Evolutionary conservation across 345 rosid species (phyloP).

Genomic region (Populus ilicifolia): DNA sequence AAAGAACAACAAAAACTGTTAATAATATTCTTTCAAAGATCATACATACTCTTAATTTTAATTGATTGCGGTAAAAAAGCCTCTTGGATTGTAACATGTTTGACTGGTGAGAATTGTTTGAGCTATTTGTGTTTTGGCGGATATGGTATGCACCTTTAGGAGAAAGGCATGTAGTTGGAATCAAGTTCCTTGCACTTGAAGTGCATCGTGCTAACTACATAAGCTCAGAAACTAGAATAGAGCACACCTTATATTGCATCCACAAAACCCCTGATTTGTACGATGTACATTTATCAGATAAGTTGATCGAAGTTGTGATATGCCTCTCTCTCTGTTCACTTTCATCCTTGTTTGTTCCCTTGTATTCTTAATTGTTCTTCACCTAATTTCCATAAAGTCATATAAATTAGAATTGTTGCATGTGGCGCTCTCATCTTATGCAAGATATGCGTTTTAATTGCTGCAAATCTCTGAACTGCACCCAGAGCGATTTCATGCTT

Average conservation of each 20-base stretch:
- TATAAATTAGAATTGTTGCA: not conserved
- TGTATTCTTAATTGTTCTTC: not conserved
- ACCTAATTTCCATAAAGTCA: not conserved
- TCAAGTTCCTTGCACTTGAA: not conserved
- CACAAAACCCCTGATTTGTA: not conserved
- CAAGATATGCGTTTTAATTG: not conserved
- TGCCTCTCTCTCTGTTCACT: not conserved
- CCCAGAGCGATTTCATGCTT: conserved; percentile 3
- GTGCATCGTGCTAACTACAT: not conserved
- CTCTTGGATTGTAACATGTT: not conserved
- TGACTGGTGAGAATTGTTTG: not conserved
- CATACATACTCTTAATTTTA: not conserved
- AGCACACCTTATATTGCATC: not conserved
- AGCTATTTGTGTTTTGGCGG: not conserved
- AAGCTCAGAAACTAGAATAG: not conserved
- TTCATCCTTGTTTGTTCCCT: not conserved
- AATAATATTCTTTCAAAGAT: not conserved
- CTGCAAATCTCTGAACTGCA: not conserved
- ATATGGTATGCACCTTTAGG: not conserved
- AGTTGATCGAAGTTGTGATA: not conserved
- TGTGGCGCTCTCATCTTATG: not conserved
- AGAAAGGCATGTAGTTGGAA: not conserved
- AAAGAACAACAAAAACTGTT: not conserved
- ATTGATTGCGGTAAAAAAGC: not conserved
- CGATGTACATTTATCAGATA: not conserved